A percentile compares a stretch with the other conserved stretches of the same genome.
These are phyloP conservation scores for Phycomyces nitens DNA, from an alignment of 192 early-diverging fungal species.

Conservation along the genomic window DNA sequence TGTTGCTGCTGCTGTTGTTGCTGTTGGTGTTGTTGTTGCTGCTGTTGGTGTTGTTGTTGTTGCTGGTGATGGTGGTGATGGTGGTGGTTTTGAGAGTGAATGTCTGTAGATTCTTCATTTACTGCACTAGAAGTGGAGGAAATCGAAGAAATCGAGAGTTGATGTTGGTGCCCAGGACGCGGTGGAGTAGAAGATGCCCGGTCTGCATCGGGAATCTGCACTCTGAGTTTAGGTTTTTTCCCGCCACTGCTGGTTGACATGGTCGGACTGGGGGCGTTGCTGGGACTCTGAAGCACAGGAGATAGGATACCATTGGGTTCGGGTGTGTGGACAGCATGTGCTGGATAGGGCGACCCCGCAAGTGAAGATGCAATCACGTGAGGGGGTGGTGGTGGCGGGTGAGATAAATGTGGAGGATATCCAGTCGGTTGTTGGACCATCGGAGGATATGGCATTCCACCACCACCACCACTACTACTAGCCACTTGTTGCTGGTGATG, in stretches of 20 bases:
- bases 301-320: background rate
- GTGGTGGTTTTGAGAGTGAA: background rate
- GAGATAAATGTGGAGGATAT: background rate
- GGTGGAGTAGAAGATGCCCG: constrained; percentile 4
- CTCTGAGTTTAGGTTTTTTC: constrained; percentile 40
- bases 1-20: constrained; percentile 29
- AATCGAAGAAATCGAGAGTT: constrained; percentile 4
- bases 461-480: background rate
- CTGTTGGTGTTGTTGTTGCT: constrained; percentile 6
- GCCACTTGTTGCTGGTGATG: background rate
- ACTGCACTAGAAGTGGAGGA: constrained; percentile 2
- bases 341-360: background rate
- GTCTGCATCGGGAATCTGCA: constrained; percentile 42
- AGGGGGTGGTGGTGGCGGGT: constrained; percentile 4
- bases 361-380: background rate
- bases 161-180: background rate
- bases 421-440: constrained; percentile 9
- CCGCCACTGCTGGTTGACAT: constrained; percentile 28
- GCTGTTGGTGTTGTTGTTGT: constrained; percentile 8
- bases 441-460: constrained; percentile 2
- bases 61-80: background rate
- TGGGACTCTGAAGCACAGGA: background rate
- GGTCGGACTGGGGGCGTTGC: constrained; percentile 22
- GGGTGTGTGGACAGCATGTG: background rate
- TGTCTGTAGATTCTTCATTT: background rate